Conservation (phyloP, 495 filamentous ascomycete species). For the Parmelia sp. region DNA sequence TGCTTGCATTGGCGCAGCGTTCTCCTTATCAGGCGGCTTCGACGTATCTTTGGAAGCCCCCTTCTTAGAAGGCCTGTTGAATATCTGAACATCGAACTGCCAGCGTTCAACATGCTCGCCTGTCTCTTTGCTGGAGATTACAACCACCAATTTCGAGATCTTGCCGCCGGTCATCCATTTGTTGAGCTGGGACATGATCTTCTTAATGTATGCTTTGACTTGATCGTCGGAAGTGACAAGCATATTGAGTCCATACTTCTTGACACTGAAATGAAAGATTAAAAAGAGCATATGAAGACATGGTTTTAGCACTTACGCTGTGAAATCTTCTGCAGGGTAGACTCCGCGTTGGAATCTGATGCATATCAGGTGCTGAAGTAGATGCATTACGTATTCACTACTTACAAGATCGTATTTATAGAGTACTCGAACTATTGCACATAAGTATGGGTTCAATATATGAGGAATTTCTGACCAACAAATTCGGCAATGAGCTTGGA, state of each 20-base stretch:
- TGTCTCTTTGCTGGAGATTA: slow-evolving; percentile 92
- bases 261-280: slow-evolving; percentile 52
- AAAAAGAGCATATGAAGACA: slow-evolving; percentile 11
- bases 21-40: slow-evolving; percentile 57
- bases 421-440: slow-evolving; percentile 82
- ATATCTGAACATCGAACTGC: slow-evolving; percentile 94
- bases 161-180: slow-evolving; percentile 95
- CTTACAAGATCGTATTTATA: slow-evolving; percentile 84
- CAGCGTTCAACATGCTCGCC: slow-evolving; percentile 93
- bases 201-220: slow-evolving; percentile 97
- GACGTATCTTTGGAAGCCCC: slow-evolving; percentile 36
- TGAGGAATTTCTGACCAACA: slow-evolving; percentile 45
- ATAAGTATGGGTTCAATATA: slow-evolving; percentile 23
- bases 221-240: slow-evolving; percentile 94
- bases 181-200: slow-evolving; percentile 93
- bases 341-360: slow-evolving; percentile 89
- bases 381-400: neutral
- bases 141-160: slow-evolving; percentile 92
- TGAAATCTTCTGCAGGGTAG: slow-evolving; percentile 97
- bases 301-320: slow-evolving; percentile 55
- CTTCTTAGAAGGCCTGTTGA: slow-evolving; percentile 50
- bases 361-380: neutral
- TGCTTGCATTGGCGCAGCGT: slow-evolving; percentile 49
- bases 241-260: slow-evolving; percentile 99
- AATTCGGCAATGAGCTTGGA: slow-evolving; percentile 92